Base-by-base conservation (phyloP, 2,329 filamentous ascomycete genomes). In the Penicillium corylophilum region DNA sequence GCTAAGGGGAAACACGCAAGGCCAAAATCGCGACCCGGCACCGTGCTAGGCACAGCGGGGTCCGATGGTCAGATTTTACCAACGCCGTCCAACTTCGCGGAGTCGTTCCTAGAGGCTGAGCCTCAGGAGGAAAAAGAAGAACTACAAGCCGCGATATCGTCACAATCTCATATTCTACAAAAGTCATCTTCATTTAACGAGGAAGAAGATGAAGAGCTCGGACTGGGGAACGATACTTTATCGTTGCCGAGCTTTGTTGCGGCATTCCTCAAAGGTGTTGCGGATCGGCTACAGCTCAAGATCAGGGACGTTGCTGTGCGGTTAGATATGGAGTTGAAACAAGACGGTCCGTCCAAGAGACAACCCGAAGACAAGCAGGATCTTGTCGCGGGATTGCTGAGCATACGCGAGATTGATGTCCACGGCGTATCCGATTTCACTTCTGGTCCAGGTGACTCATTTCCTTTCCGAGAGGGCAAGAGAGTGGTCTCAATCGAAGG, bases 91-190 rank as follows among this genome's bases (percentile, higher is more conserved):
- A 80, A 83, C 54, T 71, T 87, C 39, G 82, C 84, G 7, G 74
- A 80, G 55, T 86, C 83, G 2, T 86, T 86, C 63, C 71, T 86
- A 15, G 68, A 80, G 50, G 73, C 82, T 3, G 82, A 85, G 64
- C 79, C 83, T 10, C 70, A 68, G 24, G 77, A 81, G 52, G 81
- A 85, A 62, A 79, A 78, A 51, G 75, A 76, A 48, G 79, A 85
- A 64, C 68, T 86, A 33, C 75, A 84, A 63, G 81, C 82, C 29
- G 80, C 79, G 24, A 70, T 85, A 31, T 73, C 76, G 23, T 77
- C 78, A 5, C 77, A 76, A 53, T 78, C 79, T 26, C 74, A 78
- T 44, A 63, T 73, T 35, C 63, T 82, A 33, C 77, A 82, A 45
- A 80, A 78, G 8, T 66, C 75, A 8, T 55, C 71, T 24, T 79